Conservation (phyloP, 1,284 basidiomycete genomes). For the Cryptococcus sp. region DNA sequence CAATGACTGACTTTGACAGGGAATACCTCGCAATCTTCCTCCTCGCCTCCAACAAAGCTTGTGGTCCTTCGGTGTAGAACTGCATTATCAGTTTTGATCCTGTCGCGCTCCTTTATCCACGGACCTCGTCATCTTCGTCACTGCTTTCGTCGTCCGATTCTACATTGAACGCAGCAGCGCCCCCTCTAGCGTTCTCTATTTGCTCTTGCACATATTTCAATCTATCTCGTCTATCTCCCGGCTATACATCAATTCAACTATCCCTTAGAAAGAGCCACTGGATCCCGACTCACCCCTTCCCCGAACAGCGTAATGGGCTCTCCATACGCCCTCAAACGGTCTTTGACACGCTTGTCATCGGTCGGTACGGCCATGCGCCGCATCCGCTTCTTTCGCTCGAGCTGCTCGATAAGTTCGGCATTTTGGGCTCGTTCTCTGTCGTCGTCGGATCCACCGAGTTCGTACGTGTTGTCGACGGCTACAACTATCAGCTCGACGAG, state of each 20-base stretch:
- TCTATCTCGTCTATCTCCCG: slow-evolving; percentile 72
- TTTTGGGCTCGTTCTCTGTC: slow-evolving; percentile 51
- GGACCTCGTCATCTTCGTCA: slow-evolving; percentile 58
- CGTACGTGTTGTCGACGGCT: slow-evolving; percentile 44
- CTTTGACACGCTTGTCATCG: slow-evolving; percentile 86
- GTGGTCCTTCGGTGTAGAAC: slow-evolving; percentile 88
- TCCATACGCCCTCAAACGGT: slow-evolving; percentile 80
- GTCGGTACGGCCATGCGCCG: slow-evolving; percentile 91
- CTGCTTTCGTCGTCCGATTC: slow-evolving; percentile 50
- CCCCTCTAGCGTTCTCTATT: slow-evolving; percentile 60
- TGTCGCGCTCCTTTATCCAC: slow-evolving; percentile 12
- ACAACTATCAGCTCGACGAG: not conserved
- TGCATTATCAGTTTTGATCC: slow-evolving; percentile 50
- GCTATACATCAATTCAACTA: slow-evolving; percentile 43
- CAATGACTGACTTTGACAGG: slow-evolving; percentile 70
- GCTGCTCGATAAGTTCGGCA: slow-evolving; percentile 76
- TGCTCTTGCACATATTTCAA: slow-evolving; percentile 85
- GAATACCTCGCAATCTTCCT: slow-evolving; percentile 84
- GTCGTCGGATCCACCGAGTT: slow-evolving; percentile 44
- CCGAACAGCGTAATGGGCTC: slow-evolving; percentile 97
- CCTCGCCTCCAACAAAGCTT: slow-evolving; percentile 77
- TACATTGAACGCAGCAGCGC: slow-evolving; percentile 54
- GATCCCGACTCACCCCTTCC: slow-evolving; percentile 68
- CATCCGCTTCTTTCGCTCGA: slow-evolving; percentile 94
- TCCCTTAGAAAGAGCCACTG: not conserved